These are phyloP conservation scores for Plasmodium yoelii DNA, from an alignment of 169 alveolate genomes.

Conservation along the genomic window DNA sequence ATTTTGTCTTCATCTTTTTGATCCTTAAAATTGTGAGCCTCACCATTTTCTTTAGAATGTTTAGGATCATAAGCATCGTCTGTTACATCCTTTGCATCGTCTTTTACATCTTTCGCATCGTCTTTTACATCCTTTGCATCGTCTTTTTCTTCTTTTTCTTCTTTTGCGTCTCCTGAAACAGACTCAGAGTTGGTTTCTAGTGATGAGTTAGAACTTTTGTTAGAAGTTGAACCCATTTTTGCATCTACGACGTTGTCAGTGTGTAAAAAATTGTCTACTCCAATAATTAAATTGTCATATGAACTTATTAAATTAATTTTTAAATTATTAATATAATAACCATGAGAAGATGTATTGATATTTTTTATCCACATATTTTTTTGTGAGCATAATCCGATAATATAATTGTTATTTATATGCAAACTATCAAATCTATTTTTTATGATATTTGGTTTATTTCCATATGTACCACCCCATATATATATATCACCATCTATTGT, in stretches of 20 bases:
- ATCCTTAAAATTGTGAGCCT: background rate
- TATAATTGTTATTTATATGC: slow-evolving; percentile 47
- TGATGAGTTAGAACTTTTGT: background rate
- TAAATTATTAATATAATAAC: slow-evolving; percentile 57
- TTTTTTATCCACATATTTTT: slow-evolving; percentile 69
- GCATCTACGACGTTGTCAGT: too few relatives aligned
- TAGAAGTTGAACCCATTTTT: background rate
- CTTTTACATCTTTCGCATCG: too few relatives aligned
- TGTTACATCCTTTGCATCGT: too few relatives aligned
- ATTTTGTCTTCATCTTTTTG: background rate
- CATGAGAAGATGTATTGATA: slow-evolving; percentile 36
- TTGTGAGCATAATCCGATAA: slow-evolving; percentile 38
- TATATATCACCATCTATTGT: slow-evolving; percentile 41
- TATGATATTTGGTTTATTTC: slow-evolving; percentile 43
- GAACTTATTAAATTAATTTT: slow-evolving; percentile 27
- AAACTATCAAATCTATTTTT: slow-evolving; percentile 55
- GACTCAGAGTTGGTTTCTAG: too few relatives aligned
- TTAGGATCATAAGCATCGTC: background rate
- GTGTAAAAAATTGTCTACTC: slow-evolving; percentile 35
- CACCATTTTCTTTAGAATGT: background rate
- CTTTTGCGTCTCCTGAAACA: too few relatives aligned
- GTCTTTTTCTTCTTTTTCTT: too few relatives aligned
- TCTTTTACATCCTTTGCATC: too few relatives aligned
- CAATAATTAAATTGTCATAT: slow-evolving; percentile 64
- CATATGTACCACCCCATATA: slow-evolving; percentile 68